phyloP scores from a whole-genome alignment of 352 stramenopile species.

The Phytophthora colocasiae region DNA sequence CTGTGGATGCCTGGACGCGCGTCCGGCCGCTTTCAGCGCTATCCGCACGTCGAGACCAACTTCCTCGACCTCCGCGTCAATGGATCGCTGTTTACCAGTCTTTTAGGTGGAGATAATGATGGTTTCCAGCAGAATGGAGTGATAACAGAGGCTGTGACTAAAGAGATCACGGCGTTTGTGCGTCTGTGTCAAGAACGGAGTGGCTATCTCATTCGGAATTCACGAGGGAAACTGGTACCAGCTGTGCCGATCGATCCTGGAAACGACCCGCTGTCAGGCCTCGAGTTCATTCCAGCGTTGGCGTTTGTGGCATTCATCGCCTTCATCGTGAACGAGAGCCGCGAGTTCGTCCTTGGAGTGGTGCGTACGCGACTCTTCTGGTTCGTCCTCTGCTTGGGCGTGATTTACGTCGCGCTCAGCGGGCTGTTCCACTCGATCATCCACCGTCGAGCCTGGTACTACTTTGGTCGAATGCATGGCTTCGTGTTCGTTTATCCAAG shows the following conservation, averaged over 20 bases:
- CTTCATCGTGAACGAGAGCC: constrained; percentile 51
- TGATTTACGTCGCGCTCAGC: constrained; percentile 71
- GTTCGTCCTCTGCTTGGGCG: constrained; percentile 54
- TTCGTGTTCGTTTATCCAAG: constrained; percentile 72
- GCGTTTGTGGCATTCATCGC: constrained; percentile 46
- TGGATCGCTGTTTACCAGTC: constrained; percentile 18
- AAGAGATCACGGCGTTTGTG: constrained; percentile 41
- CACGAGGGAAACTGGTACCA: constrained; percentile 15
- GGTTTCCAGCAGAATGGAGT: constrained; percentile 13
- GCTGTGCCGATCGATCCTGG: constrained; percentile 14
- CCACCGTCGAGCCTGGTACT: constrained; percentile 53
- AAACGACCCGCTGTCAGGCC: constrained; percentile 23
- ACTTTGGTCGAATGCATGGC: constrained; percentile 58
- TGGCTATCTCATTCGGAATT: constrained; percentile 36
- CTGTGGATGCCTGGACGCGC: constrained; percentile 60
- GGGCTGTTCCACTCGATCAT: constrained; percentile 74
- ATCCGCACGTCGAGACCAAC: constrained; percentile 59
- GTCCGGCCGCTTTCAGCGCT: constrained; percentile 60
- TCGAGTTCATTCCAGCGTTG: constrained; percentile 53
- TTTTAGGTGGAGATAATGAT: background rate
- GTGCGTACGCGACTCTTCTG: constrained; percentile 56
- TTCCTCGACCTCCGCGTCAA: constrained; percentile 56
- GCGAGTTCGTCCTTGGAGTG: constrained; percentile 40
- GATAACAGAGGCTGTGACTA: constrained; percentile 18
- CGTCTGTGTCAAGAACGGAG: constrained; percentile 40